Evolutionary conservation across 306 rosid species (phyloP).

Genomic region (Quercus cerris): DNA sequence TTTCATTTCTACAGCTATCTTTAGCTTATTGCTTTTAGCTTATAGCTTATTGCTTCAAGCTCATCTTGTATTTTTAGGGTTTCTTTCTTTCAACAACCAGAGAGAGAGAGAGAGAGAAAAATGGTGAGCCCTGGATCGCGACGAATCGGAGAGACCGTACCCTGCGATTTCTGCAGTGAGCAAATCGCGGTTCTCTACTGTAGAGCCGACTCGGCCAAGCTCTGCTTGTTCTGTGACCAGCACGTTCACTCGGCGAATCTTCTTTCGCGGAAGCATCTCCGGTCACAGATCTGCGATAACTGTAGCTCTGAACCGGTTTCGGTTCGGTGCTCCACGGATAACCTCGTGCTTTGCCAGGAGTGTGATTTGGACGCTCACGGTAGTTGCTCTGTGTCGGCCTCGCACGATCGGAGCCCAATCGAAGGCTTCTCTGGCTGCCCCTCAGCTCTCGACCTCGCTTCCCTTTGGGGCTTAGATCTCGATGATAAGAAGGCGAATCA

Average conservation of each 20-base stretch:
- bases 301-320: slow-evolving; percentile 52
- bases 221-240: slow-evolving; percentile 62
- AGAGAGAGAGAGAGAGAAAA: no score
- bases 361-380: slow-evolving; percentile 67
- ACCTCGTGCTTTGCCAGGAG: slow-evolving; percentile 57
- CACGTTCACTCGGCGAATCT: slow-evolving; percentile 67
- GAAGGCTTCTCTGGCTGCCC: slow-evolving; percentile 66
- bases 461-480: slow-evolving; percentile 50
- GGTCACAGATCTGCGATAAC: slow-evolving; percentile 69
- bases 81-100: neutral
- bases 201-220: slow-evolving; percentile 71
- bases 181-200: slow-evolving; percentile 58
- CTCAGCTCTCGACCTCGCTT: slow-evolving; percentile 48
- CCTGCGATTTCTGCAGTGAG: slow-evolving; percentile 61
- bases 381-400: slow-evolving; percentile 35
- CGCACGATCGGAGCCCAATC: slow-evolving; percentile 41
- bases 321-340: slow-evolving; percentile 55
- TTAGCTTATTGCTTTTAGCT: neutral
- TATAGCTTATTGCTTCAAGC: neutral
- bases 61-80: neutral
- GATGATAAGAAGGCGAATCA: slow-evolving; percentile 14
- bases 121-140: slow-evolving; percentile 43
- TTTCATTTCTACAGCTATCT: no score
- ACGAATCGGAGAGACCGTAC: slow-evolving; percentile 16
- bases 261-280: slow-evolving; percentile 56